phyloP scores from a whole-genome alignment of 2,329 filamentous ascomycete species.

The Penicillium sp. region DNA sequence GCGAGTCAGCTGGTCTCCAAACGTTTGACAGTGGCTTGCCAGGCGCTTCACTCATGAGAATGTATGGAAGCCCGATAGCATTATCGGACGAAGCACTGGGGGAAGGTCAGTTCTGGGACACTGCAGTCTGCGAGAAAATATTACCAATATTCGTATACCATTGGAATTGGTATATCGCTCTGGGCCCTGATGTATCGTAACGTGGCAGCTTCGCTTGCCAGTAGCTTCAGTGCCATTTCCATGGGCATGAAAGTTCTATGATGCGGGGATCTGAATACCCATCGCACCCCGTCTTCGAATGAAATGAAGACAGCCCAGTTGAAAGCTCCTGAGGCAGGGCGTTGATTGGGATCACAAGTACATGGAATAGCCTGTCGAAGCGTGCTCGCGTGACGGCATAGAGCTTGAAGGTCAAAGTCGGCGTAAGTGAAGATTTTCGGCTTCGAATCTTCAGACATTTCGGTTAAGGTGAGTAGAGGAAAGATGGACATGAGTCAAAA shows the following conservation, averaged over 20 bases:
- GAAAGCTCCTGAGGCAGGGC: constrained; percentile 28
- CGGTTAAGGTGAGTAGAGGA: too few relatives aligned
- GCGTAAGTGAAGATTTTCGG: too few relatives aligned
- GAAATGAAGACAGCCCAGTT: constrained; percentile 32
- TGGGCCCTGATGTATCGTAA: constrained; percentile 30
- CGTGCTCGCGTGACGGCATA: constrained; percentile 17
- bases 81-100: constrained; percentile 21
- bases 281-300: constrained; percentile 30
- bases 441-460: too few relatives aligned
- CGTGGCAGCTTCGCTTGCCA: constrained; percentile 34
- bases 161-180: constrained; percentile 32
- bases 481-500: too few relatives aligned
- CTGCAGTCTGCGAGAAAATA: not conserved
- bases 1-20: constrained; percentile 16
- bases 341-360: constrained; percentile 22
- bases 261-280: constrained; percentile 31
- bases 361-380: constrained; percentile 19
- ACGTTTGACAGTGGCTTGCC: constrained; percentile 25
- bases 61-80: constrained; percentile 32
- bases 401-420: constrained; percentile 17
- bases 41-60: constrained; percentile 34
- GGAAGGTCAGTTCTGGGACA: constrained; percentile 3
- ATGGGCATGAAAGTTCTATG: constrained; percentile 12
- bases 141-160: constrained; percentile 30
- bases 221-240: constrained; percentile 20